Conservation (phyloP, 176 grass and related monocot species). For the Carex kokanica region DNA sequence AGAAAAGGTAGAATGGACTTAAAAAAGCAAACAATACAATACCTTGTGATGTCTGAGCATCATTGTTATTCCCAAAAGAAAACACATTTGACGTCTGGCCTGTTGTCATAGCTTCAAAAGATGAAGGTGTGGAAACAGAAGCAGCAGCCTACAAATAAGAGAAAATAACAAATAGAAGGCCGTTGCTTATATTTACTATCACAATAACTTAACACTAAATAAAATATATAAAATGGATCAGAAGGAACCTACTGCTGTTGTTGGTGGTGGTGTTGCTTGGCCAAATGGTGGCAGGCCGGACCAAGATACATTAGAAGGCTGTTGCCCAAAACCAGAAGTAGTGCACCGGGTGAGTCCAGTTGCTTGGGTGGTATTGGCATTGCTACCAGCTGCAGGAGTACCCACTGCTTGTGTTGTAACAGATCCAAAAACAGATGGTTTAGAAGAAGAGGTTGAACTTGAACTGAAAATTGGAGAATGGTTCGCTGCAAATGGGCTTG, state of each 20-base stretch:
- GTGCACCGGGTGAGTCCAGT: conserved; percentile 4
- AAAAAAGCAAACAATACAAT: not conserved
- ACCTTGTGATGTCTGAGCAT: conserved; percentile 13
- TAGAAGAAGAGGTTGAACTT: conserved; percentile 10
- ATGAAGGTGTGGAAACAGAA: not conserved
- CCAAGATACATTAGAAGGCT: not conserved
- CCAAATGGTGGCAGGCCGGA: not conserved
- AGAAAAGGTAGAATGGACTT: not conserved
- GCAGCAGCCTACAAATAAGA: not conserved
- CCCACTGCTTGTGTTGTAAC: not conserved
- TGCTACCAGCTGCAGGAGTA: not conserved
- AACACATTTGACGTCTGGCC: not conserved
- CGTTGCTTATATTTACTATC: conserved; percentile 6
- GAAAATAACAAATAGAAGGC: not conserved
- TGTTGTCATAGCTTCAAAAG: conserved; percentile 8
- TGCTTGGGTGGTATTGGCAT: not conserved
- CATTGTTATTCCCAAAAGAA: conserved; percentile 14
- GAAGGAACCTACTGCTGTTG: conserved; percentile 9
- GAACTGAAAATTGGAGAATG: conserved; percentile 14
- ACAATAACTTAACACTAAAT: not conserved
- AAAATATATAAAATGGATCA: not conserved
- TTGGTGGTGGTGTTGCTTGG: not conserved
- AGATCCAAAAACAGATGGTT: conserved; percentile 1
- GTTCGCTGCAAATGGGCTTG: not conserved
- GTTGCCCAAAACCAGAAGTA: not conserved